Base-by-base conservation (phyloP, 768 basidiomycete genomes). In the Saitozyma podzolica region DNA sequence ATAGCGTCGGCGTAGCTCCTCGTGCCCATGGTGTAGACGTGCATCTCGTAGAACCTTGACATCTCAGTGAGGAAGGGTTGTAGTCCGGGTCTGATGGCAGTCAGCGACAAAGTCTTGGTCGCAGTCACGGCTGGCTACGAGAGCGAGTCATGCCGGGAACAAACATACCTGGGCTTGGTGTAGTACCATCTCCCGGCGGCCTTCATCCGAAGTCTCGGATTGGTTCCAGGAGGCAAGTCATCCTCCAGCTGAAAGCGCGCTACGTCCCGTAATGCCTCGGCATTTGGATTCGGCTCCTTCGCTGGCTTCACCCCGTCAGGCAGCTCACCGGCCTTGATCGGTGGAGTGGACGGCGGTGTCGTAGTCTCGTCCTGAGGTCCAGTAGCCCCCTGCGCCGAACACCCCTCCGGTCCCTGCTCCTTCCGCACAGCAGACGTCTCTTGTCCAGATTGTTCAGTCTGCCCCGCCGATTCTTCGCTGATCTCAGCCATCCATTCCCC, bases 11-110 rank as follows among this genome's bases (percentile, higher is more conserved):
- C 96, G 80, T 98, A 99, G 50, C 92, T 89, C 50, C 96, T 87
- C 29, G 95, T 97, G 58, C 96, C 96, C 94, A 98, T 98, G 20
- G 95, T 99, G 80, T 99, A 99, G 52, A 99, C 94, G 78, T 98
- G 96, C 92, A 98, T 92, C 81, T 98, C 94, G 80, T 95, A 99
- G 74, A 89, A 87, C 54, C 82, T 81, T 42, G 89, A 84, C 67
- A 89, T 85, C 50, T 83, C 83, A 63, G 82, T 81, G 56, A 99
- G 83, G 79, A 99, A 98, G 52, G 86, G 84, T 59, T 83, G 81
- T 81, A 92, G 85, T n/a, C 92, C 91, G 8, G 93, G 93, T 68
- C 93, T 88, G 64, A 6, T 2, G 29, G 5, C 2, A 29, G 5
- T 29, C 29, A 29, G 29, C 10, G 40, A 13, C 20, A 39, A 57